Evolutionary conservation across 202 grass and related monocot genomes (phyloP).

Genomic region (Schoenoplectus tabernaemontani): DNA sequence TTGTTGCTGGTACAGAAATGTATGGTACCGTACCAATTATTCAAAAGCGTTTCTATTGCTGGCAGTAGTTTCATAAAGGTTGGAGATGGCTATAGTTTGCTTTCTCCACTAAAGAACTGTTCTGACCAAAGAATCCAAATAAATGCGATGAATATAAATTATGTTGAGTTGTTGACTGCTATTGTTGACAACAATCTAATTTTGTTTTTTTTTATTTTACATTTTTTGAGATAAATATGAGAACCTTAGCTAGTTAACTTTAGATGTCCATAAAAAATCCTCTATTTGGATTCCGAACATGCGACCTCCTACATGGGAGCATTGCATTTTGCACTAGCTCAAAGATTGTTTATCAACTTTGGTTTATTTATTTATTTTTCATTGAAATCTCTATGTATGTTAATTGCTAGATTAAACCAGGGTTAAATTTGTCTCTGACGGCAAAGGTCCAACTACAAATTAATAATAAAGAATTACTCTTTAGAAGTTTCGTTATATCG

Average conservation of each 20-base stretch:
- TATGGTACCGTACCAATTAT: not conserved
- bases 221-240: too few relatives aligned
- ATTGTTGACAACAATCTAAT: too few relatives aligned
- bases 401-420: not conserved
- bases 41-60: not conserved
- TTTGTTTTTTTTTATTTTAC: too few relatives aligned
- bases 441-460: too few relatives aligned
- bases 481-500: too few relatives aligned
- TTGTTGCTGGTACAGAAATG: constrained; percentile 6
- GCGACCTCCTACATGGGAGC: too few relatives aligned
- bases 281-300: too few relatives aligned
- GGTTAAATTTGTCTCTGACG: not conserved
- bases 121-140: not conserved
- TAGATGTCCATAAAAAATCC: too few relatives aligned
- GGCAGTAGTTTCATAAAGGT: not conserved
- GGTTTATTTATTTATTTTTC: not conserved
- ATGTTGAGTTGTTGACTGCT: not conserved
- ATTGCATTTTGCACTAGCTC: too few relatives aligned
- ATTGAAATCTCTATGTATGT: not conserved
- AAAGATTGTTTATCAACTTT: too few relatives aligned
- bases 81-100: not conserved
- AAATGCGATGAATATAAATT: not conserved
- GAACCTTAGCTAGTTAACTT: too few relatives aligned
- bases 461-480: too few relatives aligned
- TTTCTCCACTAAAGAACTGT: not conserved